Conservation (phyloP, 73 alveolate species). For the Tetrahymena borealis region DNA sequence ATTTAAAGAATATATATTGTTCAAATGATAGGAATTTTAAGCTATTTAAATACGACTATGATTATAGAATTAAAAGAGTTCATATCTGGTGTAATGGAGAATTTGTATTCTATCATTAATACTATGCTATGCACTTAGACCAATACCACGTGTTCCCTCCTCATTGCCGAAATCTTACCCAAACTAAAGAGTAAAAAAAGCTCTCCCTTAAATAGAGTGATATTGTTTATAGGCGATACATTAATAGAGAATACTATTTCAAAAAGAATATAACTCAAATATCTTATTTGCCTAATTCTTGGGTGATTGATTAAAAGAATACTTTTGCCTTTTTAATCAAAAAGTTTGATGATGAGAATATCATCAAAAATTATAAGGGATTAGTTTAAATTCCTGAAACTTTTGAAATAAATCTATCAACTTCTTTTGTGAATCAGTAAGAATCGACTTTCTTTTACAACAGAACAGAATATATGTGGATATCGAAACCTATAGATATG, state of each 20-base stretch:
- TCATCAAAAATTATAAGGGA: not conserved
- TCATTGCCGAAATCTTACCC: not conserved
- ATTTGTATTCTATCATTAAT: not conserved
- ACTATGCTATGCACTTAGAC: not conserved
- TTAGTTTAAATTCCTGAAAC: not conserved
- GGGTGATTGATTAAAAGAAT: not conserved
- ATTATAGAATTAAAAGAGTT: not conserved
- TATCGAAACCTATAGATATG: not conserved
- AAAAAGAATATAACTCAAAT: not conserved
- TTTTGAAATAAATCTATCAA: not conserved
- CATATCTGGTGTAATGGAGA: not conserved
- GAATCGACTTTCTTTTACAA: not conserved
- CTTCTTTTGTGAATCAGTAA: not conserved
- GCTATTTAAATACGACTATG: not conserved
- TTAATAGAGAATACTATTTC: not conserved
- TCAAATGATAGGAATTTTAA: not conserved
- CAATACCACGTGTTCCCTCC: not conserved
- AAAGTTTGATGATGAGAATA: not conserved
- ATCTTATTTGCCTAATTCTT: not conserved
- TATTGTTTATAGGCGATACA: not conserved
- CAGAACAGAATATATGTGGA: not conserved
- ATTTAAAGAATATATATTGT: not conserved
- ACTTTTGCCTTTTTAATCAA: not conserved
- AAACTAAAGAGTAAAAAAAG: not conserved
- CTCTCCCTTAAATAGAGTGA: not conserved